Evolutionary conservation across 2,329 filamentous ascomycete genomes (phyloP), one percentile per base, ranked within the genome.

Genomic region (Aureobasidium sp.): DNA sequence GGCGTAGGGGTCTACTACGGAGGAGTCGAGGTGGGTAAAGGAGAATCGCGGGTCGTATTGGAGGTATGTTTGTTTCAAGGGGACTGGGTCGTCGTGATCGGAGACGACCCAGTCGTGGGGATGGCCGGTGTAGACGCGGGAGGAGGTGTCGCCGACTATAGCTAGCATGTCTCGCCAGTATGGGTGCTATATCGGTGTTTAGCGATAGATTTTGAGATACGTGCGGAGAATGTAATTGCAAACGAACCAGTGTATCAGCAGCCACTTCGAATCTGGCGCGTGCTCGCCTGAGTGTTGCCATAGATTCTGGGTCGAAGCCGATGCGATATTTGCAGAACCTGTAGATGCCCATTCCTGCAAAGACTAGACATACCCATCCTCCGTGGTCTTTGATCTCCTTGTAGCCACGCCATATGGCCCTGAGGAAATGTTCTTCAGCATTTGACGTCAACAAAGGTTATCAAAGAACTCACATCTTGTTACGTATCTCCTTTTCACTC

Each of bases 281-380:
- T 9, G 81, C 66, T 33, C 71, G 71, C 17, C 72, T 71, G 7
- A 84, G 70, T 1, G 75, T 75, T 37, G 75, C 72, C 69, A 81
- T 78, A 3, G 80, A 77, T 17, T 79, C 78, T 5, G 75, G 73
- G 43, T 77, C 75, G 65, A 83, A 82, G 4, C 78, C 78, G 0
- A 79, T 77, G 45, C 81, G 76, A 66, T 84, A 84, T 66, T 84
- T 84, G 76, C 81, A 84, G 68, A 83, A 81, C 8, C 81, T 75
- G 67, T 84, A 84, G 15, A 84, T 76, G 1, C 81, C 81, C 70
- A 80, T 79, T 35, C 81, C 80, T 4, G 81, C 77, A 64, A 84
- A 84, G 1, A 83, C 77, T 3, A 84, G 73, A 11, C 79, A 75
- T 2, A 75, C 77, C 80, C 80, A 84, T 3, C 81, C 81, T 3